Base-by-base conservation (phyloP, 176 grass and related monocot genomes). In the Oryza meridionalis region DNA sequence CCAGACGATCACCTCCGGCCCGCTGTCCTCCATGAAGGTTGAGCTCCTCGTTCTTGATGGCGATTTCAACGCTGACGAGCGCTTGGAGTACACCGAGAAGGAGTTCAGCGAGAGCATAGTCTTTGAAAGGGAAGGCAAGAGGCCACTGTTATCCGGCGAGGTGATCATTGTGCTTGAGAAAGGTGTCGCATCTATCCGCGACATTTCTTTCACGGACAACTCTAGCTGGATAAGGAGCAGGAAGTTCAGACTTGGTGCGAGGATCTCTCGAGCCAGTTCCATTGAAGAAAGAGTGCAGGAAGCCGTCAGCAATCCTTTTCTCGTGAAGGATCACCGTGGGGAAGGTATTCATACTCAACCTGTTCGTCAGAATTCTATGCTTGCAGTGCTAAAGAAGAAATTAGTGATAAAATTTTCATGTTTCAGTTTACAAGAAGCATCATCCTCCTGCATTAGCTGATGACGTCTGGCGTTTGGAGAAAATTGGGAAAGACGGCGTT, bases 241-340 rank as follows among this genome's bases (percentile, higher is more conserved):
- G 32, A 96, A 92, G 77, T 96, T 96, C 78, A 91, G 91, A 59
- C 93, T 99, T 13, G 97, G 97, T 69, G 88, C 79, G 4, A 94
- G 88, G 78, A 85, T 93, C 76, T 86, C 76, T 70, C 84, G 82
- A 35, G 88, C 80, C 31, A 94, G 81, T 47, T 84, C 77, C 11
- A 84, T 75, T 6, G 84, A 84, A 14, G 85, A 85, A 76, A 85
- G 84, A 21, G 81, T 99, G 74, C 85, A 91, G 78, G 93, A 99
- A 83, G 97, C 93, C 14, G 72, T 94, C 26, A 94, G 91, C 81
- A 91, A 92, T 13, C 88, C 93, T 29, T 99, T 99, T 87, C 21
- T 88, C 0, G 91, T 99, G 5, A 99, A 96, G 84, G 97, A 99
- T 91, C 97, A 99, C 86, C 97, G 97, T 44, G 93, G 97, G 42